These are phyloP conservation scores for Fraxinus albicans DNA, from an alignment of 305 asterid genomes.

Conservation along the genomic window DNA sequence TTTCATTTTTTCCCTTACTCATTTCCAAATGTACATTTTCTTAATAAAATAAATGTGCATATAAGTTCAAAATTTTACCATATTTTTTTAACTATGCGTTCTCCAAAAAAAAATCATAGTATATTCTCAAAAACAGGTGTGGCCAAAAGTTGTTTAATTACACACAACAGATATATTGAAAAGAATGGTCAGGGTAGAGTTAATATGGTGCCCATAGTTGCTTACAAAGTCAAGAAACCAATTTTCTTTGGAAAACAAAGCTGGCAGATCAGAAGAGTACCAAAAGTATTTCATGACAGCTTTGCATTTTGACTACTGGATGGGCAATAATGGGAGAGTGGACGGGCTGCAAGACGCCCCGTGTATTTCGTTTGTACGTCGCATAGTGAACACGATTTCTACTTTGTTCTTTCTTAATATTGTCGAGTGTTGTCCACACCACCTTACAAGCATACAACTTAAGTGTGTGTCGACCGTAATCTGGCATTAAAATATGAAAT, in stretches of 20 bases:
- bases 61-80: too few species aligned
- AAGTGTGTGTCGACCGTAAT: not conserved
- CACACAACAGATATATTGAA: not conserved
- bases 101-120: too few species aligned
- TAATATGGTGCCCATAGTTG: not conserved
- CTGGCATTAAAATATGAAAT: not conserved
- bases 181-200: not conserved
- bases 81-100: too few species aligned
- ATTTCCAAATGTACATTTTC: too few species aligned
- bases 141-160: too few species aligned
- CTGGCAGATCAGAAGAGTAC: constrained; percentile 15
- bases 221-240: not conserved
- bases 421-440: too few species aligned
- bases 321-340: constrained; percentile 9
- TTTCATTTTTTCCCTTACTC: too few species aligned
- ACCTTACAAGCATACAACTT: not conserved
- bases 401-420: too few species aligned
- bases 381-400: not conserved
- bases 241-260: constrained; percentile 17
- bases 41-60: too few species aligned
- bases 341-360: not conserved
- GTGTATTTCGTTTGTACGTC: not conserved
- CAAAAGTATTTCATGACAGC: constrained; percentile 11
- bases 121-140: too few species aligned
- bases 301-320: constrained; percentile 8